Evolutionary conservation across 345 rosid species (phyloP), one percentile per base, ranked within the genome.

Genomic region (Cochlearia excelsa): DNA sequence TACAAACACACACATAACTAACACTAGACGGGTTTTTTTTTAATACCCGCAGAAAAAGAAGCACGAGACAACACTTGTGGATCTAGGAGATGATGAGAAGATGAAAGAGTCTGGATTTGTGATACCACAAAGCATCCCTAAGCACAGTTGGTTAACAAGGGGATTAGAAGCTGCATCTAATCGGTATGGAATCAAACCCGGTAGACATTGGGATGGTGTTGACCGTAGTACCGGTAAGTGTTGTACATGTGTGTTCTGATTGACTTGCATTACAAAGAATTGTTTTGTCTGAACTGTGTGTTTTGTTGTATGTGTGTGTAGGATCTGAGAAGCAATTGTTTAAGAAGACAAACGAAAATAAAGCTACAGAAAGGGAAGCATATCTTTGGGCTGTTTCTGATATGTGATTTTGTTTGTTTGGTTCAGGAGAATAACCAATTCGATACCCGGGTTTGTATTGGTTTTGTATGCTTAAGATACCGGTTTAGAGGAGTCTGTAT

Each of bases 201-300:
- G 99, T 69, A 81, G 97, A 63, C 99, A 89, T 49, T 93, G 99
- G 99, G 99, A 93, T 77, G 97, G 97, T 2, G 91, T 93, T 3
- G 95, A 89, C 65, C 94, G 94, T 42, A 93, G 99, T 60, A 89
- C 46, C 51, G 97, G 98, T 86, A 57, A 2, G 77, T 54, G 50
- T 9, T 45, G 27, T 58, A 44, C 31, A 49, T 33, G 7, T 67
- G 54, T 40, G 31, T 58, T 47, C 54, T 61, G 7, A 39, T 9
- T 29, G 40, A 3, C 1, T 41, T 4, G 5, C 11, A 40, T 16
- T 31, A 6, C 27, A 52, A 51, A 44, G 2, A 57, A 16, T 23
- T 7, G 30, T 26, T 28, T 37, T 26, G 2, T 16, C 23, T 16
- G 30, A 52, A 40, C 26, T 44, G 7, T 67, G 30, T 65, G 6